Evolutionary conservation across 2,329 filamentous ascomycete genomes (phyloP), one percentile per base, ranked within the genome.

Genomic region (Beauveria caledonica): DNA sequence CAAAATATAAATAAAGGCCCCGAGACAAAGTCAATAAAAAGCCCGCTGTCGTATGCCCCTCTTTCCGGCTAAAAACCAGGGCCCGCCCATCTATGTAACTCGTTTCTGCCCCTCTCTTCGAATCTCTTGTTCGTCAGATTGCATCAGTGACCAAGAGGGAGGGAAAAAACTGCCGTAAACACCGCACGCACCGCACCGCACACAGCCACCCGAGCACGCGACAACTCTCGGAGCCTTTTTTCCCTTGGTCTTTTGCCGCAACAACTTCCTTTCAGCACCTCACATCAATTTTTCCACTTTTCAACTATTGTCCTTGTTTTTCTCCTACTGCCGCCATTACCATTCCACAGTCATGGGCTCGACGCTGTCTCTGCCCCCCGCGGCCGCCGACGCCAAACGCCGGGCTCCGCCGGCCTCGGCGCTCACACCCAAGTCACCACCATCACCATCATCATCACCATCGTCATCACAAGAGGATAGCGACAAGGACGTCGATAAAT

Each of bases 151-250:
- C 17, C 9, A 8, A 15, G 6, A 29, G 21, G 13, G 11, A 51
- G 7, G 9, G 25, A 36, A 50, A 50, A 50, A 57, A 48, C 42
- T 58, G 55, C 55, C 45, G 33, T 49, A 58, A 58, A 58, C 55
- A 58, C 44, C 55, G 44, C 55, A 40, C 33, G 39, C 23, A 40
- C 52, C 33, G 39, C 23, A 40, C 52, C 51, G n/a, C 33, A 13
- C 33, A 25, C 55, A 50, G 55, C 55, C 55, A 58, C 55, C 11
- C 21, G n/a, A 50, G 55, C 55, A 58, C 55, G 55, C 55, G 55
- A 58, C 55, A 50, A 33, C 33, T 9, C 21, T 36, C 7, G 7
- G 23, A n/a, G 9, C 19, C 39, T 39, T 29, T 45, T 23, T 17
- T 23, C 25, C 15, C 17, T 33, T 25, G 11, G 11, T 25, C 29